A percentile compares a stretch with the other conserved stretches of the same genome.
Evolutionary conservation across 2,329 filamentous ascomycete species (phyloP).

Genomic region (Claviceps africana): DNA sequence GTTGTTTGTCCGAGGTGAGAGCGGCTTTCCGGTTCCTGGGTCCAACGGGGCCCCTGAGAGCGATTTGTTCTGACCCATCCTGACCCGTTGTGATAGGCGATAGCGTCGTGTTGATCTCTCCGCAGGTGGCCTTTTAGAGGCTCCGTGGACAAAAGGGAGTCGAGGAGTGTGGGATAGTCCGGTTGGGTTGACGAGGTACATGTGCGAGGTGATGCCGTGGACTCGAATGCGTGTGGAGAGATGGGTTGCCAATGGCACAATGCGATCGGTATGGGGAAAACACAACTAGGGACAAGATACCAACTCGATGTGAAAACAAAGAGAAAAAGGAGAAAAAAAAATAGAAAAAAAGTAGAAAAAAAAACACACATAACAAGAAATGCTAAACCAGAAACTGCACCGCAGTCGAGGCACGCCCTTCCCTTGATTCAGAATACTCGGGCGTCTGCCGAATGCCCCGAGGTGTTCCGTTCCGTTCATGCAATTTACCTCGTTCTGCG

Average conservation of each 20-base stretch:
- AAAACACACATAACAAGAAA: not conserved
- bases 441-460: too few relatives aligned
- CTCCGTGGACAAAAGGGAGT: not conserved
- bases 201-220: not conserved
- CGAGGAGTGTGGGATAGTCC: too few relatives aligned
- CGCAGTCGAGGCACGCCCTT: not conserved
- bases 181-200: not conserved
- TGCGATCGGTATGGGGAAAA: not conserved
- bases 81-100: conserved; percentile 35
- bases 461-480: not conserved
- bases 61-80: not conserved
- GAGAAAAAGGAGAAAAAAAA: not conserved
- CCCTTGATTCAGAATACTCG: not conserved
- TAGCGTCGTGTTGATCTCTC: conserved; percentile 59
- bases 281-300: not conserved
- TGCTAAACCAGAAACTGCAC: not conserved
- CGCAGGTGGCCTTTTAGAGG: conserved; percentile 33
- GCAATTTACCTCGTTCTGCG: not conserved
- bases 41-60: conserved; percentile 15
- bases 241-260: not conserved
- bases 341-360: not conserved
- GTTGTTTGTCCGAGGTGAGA: conserved; percentile 72
- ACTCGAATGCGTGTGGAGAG: not conserved
- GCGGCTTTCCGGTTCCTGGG: conserved; percentile 39
- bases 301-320: not conserved